Conservation (phyloP, 2,329 filamentous ascomycete genomes). For the Phaeoacremonium minimum region DNA sequence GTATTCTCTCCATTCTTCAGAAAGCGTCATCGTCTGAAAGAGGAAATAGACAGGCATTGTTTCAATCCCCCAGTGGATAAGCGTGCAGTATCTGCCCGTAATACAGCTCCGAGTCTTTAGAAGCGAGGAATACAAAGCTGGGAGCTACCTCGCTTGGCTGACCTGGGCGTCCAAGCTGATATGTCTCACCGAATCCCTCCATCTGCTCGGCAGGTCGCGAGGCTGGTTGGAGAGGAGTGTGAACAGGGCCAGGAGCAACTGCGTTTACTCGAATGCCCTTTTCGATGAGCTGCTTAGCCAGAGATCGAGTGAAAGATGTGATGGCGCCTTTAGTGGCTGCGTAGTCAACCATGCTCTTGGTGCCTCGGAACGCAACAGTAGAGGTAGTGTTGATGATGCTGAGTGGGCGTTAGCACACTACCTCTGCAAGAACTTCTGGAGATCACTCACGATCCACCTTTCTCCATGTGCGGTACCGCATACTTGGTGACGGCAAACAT, state of each 20-base stretch:
- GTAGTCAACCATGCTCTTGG: conserved; percentile 47
- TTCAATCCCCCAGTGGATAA: conserved; percentile 32
- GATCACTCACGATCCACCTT: conserved; percentile 34
- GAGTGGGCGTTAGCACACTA: background rate
- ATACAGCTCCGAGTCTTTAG: conserved; percentile 31
- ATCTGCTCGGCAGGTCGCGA: conserved; percentile 37
- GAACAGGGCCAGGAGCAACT: conserved; percentile 35
- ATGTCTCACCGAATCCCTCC: conserved; percentile 35
- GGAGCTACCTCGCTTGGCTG: conserved; percentile 40
- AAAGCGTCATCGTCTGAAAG: no score
- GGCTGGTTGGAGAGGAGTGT: conserved; percentile 37
- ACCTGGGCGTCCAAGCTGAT: conserved; percentile 30
- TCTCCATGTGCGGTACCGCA: conserved; percentile 49
- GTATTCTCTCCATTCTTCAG: no score
- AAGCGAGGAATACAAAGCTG: conserved; percentile 32
- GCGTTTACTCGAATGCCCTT: conserved; percentile 54
- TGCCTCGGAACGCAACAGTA: conserved; percentile 49
- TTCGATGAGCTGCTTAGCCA: conserved; percentile 47
- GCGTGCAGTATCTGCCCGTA: conserved; percentile 34
- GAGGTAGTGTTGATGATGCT: conserved; percentile 55
- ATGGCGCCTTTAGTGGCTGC: conserved; percentile 55
- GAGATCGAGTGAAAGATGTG: conserved; percentile 46
- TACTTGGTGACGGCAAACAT: conserved; percentile 59
- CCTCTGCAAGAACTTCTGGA: background rate
- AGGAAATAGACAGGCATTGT: no score